Base-by-base conservation (phyloP, 345 rosid species). In the Eucalyptus cloeziana region DNA sequence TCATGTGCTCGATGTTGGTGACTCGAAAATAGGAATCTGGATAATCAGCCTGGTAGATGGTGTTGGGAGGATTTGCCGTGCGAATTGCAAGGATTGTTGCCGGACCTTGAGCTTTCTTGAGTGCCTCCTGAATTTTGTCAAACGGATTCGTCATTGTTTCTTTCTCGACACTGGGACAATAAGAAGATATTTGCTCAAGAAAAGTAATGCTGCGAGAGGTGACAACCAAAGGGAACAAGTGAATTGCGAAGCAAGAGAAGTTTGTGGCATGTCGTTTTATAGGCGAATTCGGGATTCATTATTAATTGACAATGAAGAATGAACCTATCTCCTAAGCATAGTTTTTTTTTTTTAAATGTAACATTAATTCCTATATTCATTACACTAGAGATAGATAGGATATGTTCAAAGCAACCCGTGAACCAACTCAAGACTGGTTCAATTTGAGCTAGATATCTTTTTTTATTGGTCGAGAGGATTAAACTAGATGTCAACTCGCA, bases 1-100 rank as follows among this genome's bases (percentile, higher is more conserved):
- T 51, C 89, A 86, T 86, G 49, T 89, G 90, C 80, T 87, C 89
- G 37, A 50, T 89, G 17, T 87, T 90, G 60, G 86, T 71, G 62
- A 88, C 21, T 3, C 60, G 60, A 24, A 71, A 88, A 83, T 88
- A 88, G 58, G 17, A 83, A 45, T 90, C 87, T 2, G 89, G 85
- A 14, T 49, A 90, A 13, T 76, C 89, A 5, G 21, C 80, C 49
- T 88, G 91, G 21, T 31, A 49, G 81, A 86, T 40, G 83, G 12
- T 31, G 81, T 80, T 76, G 22, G 88, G 54, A 33, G 90, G 90
- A 67, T 85, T 88, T 1, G 90, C 90, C 17, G 85, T 90, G 87
- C 88, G 87, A 3, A 90, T 90, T 81, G 91, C 90, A 14, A 90
- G 90, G 33, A 88, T 50, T 15, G 87, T 76, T 13, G 90, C 91